These are phyloP conservation scores for Aureobasidium sp. DNA, from an alignment of 2,329 filamentous ascomycete genomes.

Conservation along the genomic window DNA sequence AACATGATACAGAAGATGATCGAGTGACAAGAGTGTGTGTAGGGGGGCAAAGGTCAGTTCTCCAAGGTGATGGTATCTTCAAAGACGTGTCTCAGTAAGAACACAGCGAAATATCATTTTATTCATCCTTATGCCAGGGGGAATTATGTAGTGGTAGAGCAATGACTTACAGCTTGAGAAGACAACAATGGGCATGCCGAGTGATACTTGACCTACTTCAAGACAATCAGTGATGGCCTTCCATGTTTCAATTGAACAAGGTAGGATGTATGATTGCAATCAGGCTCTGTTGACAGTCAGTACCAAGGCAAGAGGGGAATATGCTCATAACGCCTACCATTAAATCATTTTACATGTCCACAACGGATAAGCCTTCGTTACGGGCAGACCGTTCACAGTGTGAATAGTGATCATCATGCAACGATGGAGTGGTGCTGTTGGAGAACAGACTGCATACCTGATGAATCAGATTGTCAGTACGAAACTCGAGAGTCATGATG, in stretches of 20 bases:
- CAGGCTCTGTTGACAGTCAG: slow-evolving; percentile 10
- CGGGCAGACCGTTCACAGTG: slow-evolving; percentile 11
- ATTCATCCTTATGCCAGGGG: slow-evolving; percentile 44
- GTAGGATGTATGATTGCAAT: slow-evolving; percentile 3
- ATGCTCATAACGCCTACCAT: neutral
- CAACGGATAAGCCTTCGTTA: slow-evolving; percentile 13
- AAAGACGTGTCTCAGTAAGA: slow-evolving; percentile 52
- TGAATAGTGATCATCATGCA: slow-evolving; percentile 12
- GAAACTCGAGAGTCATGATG: slow-evolving; percentile 21
- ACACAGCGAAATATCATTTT: slow-evolving; percentile 52
- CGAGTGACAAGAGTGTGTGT: neutral
- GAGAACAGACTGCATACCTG: slow-evolving; percentile 4
- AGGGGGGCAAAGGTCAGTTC: slow-evolving; percentile 41
- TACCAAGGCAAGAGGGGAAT: neutral
- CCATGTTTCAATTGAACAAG: neutral
- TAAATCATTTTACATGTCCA: slow-evolving; percentile 13
- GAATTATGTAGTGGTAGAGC: slow-evolving; percentile 7
- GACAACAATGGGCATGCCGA: neutral
- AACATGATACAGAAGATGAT: neutral
- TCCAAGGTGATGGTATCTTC: slow-evolving; percentile 59
- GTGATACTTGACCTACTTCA: neutral
- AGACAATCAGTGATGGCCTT: slow-evolving; percentile 2
- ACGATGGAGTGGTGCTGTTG: neutral
- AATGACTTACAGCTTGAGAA: slow-evolving; percentile 1
- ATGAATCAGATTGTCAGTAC: slow-evolving; percentile 23